A percentile compares a stretch with the other conserved stretches of the same genome.
phyloP scores from a whole-genome alignment of 495 filamentous ascomycete species.

The Penicillium soppii region DNA sequence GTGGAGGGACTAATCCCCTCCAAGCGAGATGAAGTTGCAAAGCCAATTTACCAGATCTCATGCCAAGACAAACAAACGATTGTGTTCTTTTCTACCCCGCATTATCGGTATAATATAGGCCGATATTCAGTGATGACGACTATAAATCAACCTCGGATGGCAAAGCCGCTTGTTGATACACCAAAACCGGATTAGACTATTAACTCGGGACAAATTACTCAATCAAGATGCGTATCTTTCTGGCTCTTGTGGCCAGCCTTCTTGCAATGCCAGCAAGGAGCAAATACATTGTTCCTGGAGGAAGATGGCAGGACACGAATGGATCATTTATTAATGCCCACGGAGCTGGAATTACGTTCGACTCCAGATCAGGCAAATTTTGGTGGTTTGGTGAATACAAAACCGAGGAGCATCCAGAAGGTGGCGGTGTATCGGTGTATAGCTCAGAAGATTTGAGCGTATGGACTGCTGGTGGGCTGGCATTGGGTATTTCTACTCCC shows the following conservation, averaged over 20 bases:
- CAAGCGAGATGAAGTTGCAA: no score
- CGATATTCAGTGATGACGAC: not conserved
- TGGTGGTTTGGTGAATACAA: conserved; percentile 31
- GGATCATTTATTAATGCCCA: conserved; percentile 25
- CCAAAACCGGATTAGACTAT: not conserved
- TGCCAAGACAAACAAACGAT: not conserved
- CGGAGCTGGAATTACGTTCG: conserved; percentile 20
- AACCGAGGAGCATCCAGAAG: conserved; percentile 23
- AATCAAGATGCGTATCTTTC: not conserved
- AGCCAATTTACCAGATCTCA: no score
- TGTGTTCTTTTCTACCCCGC: not conserved
- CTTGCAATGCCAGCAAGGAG: conserved; percentile 1
- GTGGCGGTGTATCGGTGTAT: conserved; percentile 26
- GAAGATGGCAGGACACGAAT: conserved; percentile 24
- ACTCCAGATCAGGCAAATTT: conserved; percentile 20
- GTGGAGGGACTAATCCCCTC: no score
- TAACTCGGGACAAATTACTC: not conserved
- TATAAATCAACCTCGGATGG: not conserved
- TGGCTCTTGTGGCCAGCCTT: not conserved
- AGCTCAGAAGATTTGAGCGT: conserved; percentile 25
- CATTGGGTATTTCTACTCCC: conserved; percentile 12
- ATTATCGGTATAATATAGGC: conserved; percentile 2
- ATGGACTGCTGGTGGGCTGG: conserved; percentile 21
- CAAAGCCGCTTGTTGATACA: not conserved
- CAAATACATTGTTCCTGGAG: conserved; percentile 28